Conservation (phyloP, 2,329 filamentous ascomycete species). For the Pseudocercospora crystallina region DNA sequence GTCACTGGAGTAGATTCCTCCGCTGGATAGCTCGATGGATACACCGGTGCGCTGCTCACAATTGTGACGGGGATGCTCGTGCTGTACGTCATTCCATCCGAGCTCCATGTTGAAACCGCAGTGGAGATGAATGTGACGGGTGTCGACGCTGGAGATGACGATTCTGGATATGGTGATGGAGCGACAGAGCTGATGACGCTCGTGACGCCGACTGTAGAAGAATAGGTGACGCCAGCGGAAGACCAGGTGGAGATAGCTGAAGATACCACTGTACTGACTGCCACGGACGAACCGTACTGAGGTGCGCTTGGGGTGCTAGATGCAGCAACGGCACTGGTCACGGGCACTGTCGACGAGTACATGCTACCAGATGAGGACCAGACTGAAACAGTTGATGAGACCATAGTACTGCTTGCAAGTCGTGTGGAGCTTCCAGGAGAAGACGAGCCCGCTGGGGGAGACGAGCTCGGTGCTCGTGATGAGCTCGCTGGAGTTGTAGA, state of each 20-base stretch:
- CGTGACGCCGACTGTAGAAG: neutral
- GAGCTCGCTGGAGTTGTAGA: neutral
- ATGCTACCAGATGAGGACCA: neutral
- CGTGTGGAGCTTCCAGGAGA: too few species aligned
- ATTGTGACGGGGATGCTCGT: conserved; percentile 2
- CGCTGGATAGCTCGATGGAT: neutral
- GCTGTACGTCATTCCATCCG: conserved; percentile 5
- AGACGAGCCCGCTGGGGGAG: neutral
- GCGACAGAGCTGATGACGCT: neutral
- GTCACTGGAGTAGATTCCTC: neutral
- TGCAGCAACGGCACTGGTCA: neutral
- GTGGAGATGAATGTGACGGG: conserved; percentile 3
- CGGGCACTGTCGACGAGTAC: neutral
- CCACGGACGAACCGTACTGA: too few species aligned
- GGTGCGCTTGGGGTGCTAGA: too few species aligned
- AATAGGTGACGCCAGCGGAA: neutral
- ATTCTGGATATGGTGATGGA: neutral
- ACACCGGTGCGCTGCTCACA: neutral
- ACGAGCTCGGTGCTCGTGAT: neutral
- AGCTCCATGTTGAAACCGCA: conserved; percentile 1
- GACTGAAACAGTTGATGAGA: neutral
- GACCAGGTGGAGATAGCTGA: neutral
- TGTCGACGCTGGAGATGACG: neutral
- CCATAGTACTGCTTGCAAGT: too few species aligned
- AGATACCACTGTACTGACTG: neutral